Conservation (phyloP, 768 basidiomycete species). For the Pseudohyphozyma bogoriensis region DNA sequence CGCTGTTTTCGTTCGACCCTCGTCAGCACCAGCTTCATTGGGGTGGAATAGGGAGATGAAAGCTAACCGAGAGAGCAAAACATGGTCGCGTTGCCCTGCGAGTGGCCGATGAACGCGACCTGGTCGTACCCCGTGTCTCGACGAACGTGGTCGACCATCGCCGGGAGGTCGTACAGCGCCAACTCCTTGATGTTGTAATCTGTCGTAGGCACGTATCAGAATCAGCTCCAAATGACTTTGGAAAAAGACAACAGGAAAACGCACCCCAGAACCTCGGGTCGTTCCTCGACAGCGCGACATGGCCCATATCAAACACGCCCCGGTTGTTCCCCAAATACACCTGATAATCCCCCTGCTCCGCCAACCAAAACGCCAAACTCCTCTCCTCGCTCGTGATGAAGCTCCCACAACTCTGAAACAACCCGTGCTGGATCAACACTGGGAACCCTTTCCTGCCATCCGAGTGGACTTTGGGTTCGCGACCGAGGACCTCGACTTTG, state of each 20-base stretch:
- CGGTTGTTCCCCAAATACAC: conserved; percentile 43
- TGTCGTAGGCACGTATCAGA: conserved; percentile 6
- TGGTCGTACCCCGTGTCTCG: conserved; percentile 44
- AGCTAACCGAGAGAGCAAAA: conserved; percentile 43
- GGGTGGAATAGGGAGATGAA: no score
- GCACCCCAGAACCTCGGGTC: conserved; percentile 47
- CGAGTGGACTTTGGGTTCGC: conserved; percentile 12
- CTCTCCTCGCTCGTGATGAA: conserved; percentile 48
- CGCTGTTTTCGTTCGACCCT: conserved; percentile 18
- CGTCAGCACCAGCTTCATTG: background rate
- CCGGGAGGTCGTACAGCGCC: conserved; percentile 47
- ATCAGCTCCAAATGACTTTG: background rate
- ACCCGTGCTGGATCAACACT: conserved; percentile 44
- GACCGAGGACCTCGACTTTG: conserved; percentile 31
- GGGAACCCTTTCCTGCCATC: conserved; percentile 40
- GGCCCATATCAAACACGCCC: conserved; percentile 47
- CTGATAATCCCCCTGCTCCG: conserved; percentile 44
- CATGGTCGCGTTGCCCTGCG: conserved; percentile 46
- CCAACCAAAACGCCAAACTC: conserved; percentile 47
- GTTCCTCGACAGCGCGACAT: conserved; percentile 38
- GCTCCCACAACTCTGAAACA: conserved; percentile 45
- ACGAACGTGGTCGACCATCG: conserved; percentile 45
- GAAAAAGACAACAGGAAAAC: conserved; percentile 8
- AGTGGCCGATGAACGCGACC: conserved; percentile 47
- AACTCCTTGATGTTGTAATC: conserved; percentile 48